Percentiles rank a stretch among this genome's conserved stretches.
Conservation (phyloP, 108 stramenopile species). For the Aurantiochytrium sp. region DNA sequence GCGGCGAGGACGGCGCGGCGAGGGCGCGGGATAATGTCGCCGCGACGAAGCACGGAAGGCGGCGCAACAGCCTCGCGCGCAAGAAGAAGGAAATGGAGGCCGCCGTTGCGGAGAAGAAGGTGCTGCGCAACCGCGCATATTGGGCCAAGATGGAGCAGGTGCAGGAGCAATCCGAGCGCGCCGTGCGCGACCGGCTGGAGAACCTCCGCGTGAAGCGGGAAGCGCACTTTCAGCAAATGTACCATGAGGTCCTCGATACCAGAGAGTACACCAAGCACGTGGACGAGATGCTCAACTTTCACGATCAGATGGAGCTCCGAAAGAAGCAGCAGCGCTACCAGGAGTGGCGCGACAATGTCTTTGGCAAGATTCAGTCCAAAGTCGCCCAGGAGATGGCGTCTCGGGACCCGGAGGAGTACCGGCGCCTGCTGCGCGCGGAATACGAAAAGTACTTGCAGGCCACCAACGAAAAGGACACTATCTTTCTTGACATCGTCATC, state of each 20-base stretch:
- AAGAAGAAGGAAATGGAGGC: neutral
- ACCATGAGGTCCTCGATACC: neutral
- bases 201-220: conserved; percentile 9
- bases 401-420: conserved; percentile 6
- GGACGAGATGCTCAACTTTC: neutral
- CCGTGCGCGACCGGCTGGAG: conserved; percentile 3
- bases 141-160: neutral
- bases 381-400: neutral
- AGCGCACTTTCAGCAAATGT: neutral
- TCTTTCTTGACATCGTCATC: conserved; percentile 55
- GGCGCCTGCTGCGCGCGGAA: conserved; percentile 1
- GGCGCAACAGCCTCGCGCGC: neutral
- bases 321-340: conserved; percentile 35
- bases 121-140: neutral
- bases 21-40: neutral
- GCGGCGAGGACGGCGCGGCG: neutral
- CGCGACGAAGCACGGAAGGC: neutral
- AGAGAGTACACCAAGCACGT: neutral
- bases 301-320: neutral
- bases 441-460: conserved; percentile 44
- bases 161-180: neutral
- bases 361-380: conserved; percentile 14
- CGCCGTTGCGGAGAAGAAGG: neutral
- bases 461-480: conserved; percentile 47
- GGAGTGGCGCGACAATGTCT: conserved; percentile 34